A percentile compares a stretch with the other conserved stretches of the same genome.
Evolutionary conservation across 192 early-diverging fungal genomes (phyloP).

Genomic region (Geosiphon pyriformis): DNA sequence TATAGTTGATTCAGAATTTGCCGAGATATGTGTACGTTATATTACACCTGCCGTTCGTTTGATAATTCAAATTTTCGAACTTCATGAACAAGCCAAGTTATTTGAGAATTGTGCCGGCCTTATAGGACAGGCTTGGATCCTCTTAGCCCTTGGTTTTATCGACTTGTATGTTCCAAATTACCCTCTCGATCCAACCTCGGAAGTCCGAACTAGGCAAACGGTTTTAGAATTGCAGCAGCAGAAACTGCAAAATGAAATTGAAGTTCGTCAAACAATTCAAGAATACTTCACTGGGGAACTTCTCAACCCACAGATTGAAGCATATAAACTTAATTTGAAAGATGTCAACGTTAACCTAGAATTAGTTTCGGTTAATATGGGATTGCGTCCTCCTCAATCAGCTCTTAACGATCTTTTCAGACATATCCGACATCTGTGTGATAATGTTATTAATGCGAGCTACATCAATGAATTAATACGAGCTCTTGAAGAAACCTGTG

Average conservation of each 20-base stretch:
- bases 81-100: not conserved
- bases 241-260: slow-evolving; percentile 47
- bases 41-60: slow-evolving; percentile 19
- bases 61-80: slow-evolving; percentile 15
- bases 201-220: slow-evolving; percentile 57
- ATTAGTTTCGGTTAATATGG: slow-evolving; percentile 41
- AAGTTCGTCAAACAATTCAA: slow-evolving; percentile 53
- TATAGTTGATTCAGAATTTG: not conserved
- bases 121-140: slow-evolving; percentile 55
- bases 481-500: slow-evolving; percentile 35
- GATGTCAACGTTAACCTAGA: slow-evolving; percentile 32
- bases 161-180: slow-evolving; percentile 70
- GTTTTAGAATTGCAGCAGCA: slow-evolving; percentile 55
- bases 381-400: slow-evolving; percentile 57
- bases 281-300: slow-evolving; percentile 54
- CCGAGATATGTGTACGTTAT: not conserved
- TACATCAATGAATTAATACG: slow-evolving; percentile 40
- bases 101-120: slow-evolving; percentile 17
- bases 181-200: slow-evolving; percentile 79
- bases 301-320: slow-evolving; percentile 36
- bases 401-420: slow-evolving; percentile 61
- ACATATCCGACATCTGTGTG: slow-evolving; percentile 52
- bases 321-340: slow-evolving; percentile 28
- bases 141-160: slow-evolving; percentile 56
- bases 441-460: slow-evolving; percentile 44